These are phyloP conservation scores for Cladosporium oxysporum DNA, from an alignment of 2,329 filamentous ascomycete genomes.

Conservation along the genomic window DNA sequence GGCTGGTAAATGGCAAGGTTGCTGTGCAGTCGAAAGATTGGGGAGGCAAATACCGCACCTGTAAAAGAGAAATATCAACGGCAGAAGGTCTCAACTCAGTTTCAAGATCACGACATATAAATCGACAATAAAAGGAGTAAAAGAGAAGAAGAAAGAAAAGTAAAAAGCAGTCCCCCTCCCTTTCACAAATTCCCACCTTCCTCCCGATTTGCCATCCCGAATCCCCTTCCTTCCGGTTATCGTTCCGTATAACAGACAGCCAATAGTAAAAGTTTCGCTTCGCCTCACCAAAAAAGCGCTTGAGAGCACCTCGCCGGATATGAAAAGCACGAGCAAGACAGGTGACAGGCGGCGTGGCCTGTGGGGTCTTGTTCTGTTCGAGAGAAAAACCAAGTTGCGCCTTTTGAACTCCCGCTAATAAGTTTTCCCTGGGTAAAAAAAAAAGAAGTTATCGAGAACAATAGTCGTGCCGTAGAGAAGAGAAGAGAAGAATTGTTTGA, in stretches of 20 bases:
- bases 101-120: background rate
- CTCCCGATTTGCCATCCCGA: background rate
- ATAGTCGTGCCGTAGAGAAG: background rate
- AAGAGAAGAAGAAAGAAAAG: background rate
- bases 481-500: slow-evolving; percentile 3
- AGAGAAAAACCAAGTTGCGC: background rate
- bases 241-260: slow-evolving; percentile 9
- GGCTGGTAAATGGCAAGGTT: background rate
- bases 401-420: slow-evolving; percentile 13
- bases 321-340: background rate
- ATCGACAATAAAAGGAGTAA: background rate
- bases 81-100: background rate
- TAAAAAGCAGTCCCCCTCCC: background rate
- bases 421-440: background rate
- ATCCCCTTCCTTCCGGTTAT: background rate
- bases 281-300: slow-evolving; percentile 26
- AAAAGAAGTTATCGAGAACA: background rate
- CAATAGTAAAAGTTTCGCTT: slow-evolving; percentile 23
- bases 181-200: background rate
- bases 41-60: background rate
- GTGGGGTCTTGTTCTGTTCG: background rate
- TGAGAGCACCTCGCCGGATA: background rate
- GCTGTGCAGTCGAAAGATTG: background rate
- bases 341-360: background rate
- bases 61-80: background rate